Evolutionary conservation across 345 rosid species (phyloP).

Genomic region (Mallotus nudiflorus): DNA sequence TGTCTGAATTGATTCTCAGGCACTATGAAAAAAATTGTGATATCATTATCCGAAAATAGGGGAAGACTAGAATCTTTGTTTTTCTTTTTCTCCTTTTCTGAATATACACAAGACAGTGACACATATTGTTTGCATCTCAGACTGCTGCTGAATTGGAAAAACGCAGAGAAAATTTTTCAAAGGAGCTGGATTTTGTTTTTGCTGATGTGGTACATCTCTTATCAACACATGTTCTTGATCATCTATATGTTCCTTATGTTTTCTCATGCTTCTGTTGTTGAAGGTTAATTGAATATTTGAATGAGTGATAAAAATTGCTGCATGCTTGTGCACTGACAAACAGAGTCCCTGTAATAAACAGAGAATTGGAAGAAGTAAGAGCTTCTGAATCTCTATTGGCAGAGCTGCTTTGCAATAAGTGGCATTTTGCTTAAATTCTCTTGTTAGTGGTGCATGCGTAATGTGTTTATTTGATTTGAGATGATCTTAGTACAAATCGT

Average conservation of each 20-base stretch:
- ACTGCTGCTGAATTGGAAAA: slow-evolving; percentile 56
- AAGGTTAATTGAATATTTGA: not conserved
- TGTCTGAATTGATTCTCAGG: not conserved
- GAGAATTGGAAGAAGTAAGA: not conserved
- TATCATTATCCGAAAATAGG: not conserved
- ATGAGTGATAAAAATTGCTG: too few species aligned
- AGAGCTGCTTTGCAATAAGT: not conserved
- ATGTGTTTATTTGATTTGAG: not conserved
- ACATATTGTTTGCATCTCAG: slow-evolving; percentile 29
- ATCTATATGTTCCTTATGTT: not conserved
- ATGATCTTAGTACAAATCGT: not conserved
- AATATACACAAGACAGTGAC: not conserved
- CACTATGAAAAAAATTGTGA: not conserved
- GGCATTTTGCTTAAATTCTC: not conserved
- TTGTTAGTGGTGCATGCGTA: not conserved
- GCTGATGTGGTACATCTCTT: slow-evolving; percentile 55
- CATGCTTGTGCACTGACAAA: not conserved
- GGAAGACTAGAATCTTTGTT: too few species aligned
- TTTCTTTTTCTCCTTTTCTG: not conserved
- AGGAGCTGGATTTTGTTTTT: slow-evolving; percentile 71
- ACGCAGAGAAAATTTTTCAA: slow-evolving; percentile 51
- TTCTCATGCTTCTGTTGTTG: not conserved
- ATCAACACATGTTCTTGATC: not conserved
- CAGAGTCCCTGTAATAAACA: not conserved
- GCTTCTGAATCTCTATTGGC: not conserved